These are phyloP conservation scores for Suillus bovinus DNA, from an alignment of 768 basidiomycete species.

Conservation along the genomic window DNA sequence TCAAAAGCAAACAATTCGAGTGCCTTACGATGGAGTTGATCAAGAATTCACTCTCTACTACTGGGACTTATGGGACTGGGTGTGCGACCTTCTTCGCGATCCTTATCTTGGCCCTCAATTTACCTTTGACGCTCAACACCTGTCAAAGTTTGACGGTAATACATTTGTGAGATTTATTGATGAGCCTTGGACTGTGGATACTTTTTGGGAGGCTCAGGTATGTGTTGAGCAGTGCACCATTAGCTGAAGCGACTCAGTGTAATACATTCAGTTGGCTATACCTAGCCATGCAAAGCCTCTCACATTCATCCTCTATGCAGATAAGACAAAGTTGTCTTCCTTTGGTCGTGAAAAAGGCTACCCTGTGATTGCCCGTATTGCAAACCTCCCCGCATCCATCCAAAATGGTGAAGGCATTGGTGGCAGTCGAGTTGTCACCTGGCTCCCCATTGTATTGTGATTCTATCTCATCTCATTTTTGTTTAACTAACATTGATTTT, in stretches of 20 bases:
- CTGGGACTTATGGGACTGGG: constrained; percentile 8
- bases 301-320: constrained; percentile 36
- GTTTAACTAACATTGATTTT: not conserved
- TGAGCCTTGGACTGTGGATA: constrained; percentile 40
- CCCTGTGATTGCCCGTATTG: constrained; percentile 18
- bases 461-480: not conserved
- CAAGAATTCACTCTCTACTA: constrained; percentile 6
- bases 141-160: constrained; percentile 29
- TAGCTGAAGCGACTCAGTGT: not conserved
- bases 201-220: constrained; percentile 40
- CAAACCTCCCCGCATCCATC: constrained; percentile 16
- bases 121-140: constrained; percentile 32
- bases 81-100: not conserved
- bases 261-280: not conserved
- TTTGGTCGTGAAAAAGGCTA: constrained; percentile 20
- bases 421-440: constrained; percentile 20
- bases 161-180: constrained; percentile 30
- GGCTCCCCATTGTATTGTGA: constrained; percentile 12
- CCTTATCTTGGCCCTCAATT: constrained; percentile 16
- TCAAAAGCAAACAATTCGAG: not conserved
- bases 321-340: constrained; percentile 22
- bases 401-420: constrained; percentile 18
- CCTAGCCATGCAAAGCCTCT: constrained; percentile 25
- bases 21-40: constrained; percentile 1
- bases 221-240: not conserved